These are phyloP conservation scores for Triticum timopheevii DNA, from an alignment of 176 grass and related monocot species.

Conservation along the genomic window DNA sequence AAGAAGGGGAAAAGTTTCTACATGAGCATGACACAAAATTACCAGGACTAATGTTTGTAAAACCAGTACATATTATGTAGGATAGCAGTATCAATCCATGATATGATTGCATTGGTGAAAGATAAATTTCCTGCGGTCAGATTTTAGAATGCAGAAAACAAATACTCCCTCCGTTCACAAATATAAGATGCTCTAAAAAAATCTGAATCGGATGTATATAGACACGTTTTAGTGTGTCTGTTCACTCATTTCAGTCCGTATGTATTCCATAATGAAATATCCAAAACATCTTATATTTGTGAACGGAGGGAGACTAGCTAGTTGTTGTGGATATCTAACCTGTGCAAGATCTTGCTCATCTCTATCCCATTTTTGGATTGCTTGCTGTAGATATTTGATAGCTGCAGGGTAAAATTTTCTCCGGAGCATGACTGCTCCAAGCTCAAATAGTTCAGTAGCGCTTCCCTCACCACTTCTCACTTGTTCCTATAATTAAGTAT, in stretches of 20 bases:
- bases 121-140: background rate
- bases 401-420: constrained; percentile 97
- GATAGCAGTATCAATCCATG: background rate
- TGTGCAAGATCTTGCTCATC: constrained; percentile 93
- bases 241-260: too few species aligned
- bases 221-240: too few species aligned
- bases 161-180: too few species aligned
- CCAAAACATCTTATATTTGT: too few species aligned
- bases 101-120: background rate
- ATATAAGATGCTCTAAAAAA: too few species aligned
- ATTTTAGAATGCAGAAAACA: background rate
- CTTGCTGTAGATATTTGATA: constrained; percentile 87
- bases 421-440: constrained; percentile 97
- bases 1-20: background rate
- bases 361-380: constrained; percentile 95
- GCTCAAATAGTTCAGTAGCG: constrained; percentile 90
- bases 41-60: background rate
- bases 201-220: too few species aligned
- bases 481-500: constrained; percentile 61
- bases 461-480: constrained; percentile 93
- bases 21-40: background rate
- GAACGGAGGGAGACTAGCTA: background rate
- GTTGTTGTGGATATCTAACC: constrained; percentile 43
- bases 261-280: too few species aligned
- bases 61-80: background rate